Evolutionary conservation across 1,139 yeast species (phyloP).

Genomic region (Yamadazyma trypodendri): DNA sequence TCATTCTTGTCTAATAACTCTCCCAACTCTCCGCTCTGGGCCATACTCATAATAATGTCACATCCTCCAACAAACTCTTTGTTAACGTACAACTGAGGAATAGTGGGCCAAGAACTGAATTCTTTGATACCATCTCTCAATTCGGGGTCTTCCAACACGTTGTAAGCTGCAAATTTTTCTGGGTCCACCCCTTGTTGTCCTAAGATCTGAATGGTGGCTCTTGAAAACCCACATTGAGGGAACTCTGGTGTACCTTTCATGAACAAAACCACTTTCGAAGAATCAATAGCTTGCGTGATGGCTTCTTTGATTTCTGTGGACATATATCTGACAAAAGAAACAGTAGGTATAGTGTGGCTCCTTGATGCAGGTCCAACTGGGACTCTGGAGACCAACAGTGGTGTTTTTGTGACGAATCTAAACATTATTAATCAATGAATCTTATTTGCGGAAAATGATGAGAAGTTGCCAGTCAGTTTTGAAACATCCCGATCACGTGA

Average conservation of each 20-base stretch:
- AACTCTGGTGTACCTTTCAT: slow-evolving; percentile 98
- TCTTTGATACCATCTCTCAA: slow-evolving; percentile 93
- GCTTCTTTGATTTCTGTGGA: slow-evolving; percentile 81
- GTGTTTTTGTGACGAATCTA: slow-evolving; percentile 5
- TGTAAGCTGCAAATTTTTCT: slow-evolving; percentile 91
- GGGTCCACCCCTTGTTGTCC: slow-evolving; percentile 99
- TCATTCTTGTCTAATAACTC: slow-evolving; percentile 77
- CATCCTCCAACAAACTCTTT: slow-evolving; percentile 96
- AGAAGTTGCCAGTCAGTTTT: neutral
- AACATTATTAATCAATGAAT: slow-evolving; percentile 12
- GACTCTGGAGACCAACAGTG: slow-evolving; percentile 18
- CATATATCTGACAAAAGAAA: slow-evolving; percentile 44
- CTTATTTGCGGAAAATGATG: slow-evolving; percentile 6
- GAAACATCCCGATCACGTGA: neutral
- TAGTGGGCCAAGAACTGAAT: slow-evolving; percentile 93
- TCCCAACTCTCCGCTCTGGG: slow-evolving; percentile 85
- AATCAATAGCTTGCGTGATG: slow-evolving; percentile 75
- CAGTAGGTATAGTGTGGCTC: slow-evolving; percentile 21
- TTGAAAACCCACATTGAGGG: slow-evolving; percentile 97
- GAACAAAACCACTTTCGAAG: slow-evolving; percentile 93
- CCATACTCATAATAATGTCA: slow-evolving; percentile 91
- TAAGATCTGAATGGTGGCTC: slow-evolving; percentile 88
- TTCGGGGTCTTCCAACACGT: slow-evolving; percentile 92
- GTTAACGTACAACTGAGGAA: slow-evolving; percentile 69
- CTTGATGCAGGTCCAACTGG: slow-evolving; percentile 27